phyloP scores from a whole-genome alignment of 768 basidiomycete species.

The Botryobasidium botryosum region DNA sequence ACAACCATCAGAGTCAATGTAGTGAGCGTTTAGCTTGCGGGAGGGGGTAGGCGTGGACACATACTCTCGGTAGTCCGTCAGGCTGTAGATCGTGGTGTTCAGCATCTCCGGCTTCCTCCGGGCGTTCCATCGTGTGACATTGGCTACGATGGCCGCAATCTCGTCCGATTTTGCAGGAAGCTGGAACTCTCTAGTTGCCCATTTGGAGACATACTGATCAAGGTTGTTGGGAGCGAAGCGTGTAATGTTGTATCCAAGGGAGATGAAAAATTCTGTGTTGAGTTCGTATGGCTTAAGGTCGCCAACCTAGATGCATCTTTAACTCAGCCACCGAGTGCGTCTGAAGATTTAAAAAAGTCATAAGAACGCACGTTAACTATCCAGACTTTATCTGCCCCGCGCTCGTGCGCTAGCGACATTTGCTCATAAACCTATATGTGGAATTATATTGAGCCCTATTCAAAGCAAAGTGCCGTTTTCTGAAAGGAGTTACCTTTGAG shows the following conservation, averaged over 20 bases:
- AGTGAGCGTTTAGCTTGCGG: background rate
- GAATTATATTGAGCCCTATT: too few relatives aligned
- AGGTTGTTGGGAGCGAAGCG: conserved; percentile 39
- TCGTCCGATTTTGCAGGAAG: conserved; percentile 25
- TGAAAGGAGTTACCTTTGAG: too few relatives aligned
- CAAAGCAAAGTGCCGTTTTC: too few relatives aligned
- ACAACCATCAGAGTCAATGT: background rate
- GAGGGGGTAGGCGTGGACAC: conserved; percentile 13
- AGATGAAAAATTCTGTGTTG: conserved; percentile 51
- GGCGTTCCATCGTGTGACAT: conserved; percentile 39
- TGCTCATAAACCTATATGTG: conserved; percentile 55
- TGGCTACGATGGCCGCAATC: conserved; percentile 36
- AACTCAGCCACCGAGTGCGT: background rate
- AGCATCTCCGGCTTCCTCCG: conserved; percentile 50
- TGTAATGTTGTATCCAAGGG: conserved; percentile 41
- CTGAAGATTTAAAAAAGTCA: background rate
- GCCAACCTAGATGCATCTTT: conserved; percentile 24
- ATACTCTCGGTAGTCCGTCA: conserved; percentile 53
- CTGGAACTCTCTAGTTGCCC: conserved; percentile 52
- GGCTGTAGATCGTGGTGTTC: conserved; percentile 41
- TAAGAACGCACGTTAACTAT: conserved; percentile 34
- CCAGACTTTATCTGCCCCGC: conserved; percentile 44
- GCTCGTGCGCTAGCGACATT: conserved; percentile 45
- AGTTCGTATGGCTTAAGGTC: conserved; percentile 62
- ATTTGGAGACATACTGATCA: conserved; percentile 32